Conservation (phyloP, 2,329 filamentous ascomycete genomes). For the Colletotrichum limetticola region DNA sequence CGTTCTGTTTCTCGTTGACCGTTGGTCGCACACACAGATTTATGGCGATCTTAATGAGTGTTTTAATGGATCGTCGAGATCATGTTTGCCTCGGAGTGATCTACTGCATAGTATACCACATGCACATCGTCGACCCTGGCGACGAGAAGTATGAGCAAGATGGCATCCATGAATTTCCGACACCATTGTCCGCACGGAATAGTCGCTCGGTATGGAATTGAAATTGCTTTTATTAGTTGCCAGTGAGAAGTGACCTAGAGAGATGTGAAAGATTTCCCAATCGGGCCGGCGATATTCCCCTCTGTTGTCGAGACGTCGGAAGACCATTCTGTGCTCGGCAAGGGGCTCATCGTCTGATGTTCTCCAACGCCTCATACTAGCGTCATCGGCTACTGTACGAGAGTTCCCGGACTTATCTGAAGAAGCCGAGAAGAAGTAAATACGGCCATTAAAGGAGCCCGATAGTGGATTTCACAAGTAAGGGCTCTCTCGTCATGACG, state of each 20-base stretch:
- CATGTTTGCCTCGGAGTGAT: not conserved
- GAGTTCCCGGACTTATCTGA: not conserved
- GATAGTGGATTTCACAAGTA: too few relatives aligned
- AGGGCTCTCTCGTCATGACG: too few relatives aligned
- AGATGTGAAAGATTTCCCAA: not conserved
- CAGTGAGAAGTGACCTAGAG: not conserved
- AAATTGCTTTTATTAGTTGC: not conserved
- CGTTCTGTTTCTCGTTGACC: not conserved
- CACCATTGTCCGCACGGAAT: too few relatives aligned
- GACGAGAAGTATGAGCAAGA: too few relatives aligned
- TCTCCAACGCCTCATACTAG: not conserved
- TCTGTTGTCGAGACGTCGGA: not conserved
- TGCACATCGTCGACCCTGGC: not conserved
- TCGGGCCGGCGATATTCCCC: not conserved
- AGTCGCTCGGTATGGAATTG: not conserved
- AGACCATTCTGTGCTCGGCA: conserved; percentile 8
- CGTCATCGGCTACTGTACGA: not conserved
- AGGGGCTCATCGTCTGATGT: conserved; percentile 14
- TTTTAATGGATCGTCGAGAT: not conserved
- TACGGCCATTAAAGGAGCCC: not conserved
- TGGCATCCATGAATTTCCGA: not conserved
- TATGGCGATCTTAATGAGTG: not conserved
- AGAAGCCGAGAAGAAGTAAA: not conserved
- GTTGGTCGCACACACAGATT: not conserved
- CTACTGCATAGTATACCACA: too few relatives aligned